These are phyloP conservation scores for Deinandra increscens DNA, from an alignment of 129 eudicot genomes.

Conservation along the genomic window DNA sequence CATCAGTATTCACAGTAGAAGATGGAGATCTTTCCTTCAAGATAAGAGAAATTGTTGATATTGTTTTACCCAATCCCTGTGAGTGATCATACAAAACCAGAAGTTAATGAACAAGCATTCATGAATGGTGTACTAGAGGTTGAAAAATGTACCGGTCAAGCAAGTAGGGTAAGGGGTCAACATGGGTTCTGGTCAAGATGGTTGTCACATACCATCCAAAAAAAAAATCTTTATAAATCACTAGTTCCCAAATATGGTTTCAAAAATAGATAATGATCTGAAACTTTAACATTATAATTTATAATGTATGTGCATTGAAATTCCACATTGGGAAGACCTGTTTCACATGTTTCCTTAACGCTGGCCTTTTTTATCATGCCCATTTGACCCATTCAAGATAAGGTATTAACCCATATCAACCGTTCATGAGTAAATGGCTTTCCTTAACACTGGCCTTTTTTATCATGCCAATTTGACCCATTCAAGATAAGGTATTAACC, in stretches of 20 bases:
- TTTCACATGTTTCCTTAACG: not conserved
- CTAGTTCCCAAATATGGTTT: not conserved
- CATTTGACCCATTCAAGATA: not conserved
- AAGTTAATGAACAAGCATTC: slow-evolving; percentile 5
- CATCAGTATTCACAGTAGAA: slow-evolving; percentile 29
- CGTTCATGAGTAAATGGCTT: not conserved
- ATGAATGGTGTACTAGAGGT: not conserved
- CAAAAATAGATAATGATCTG: not conserved
- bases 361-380: not conserved
- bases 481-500: not conserved
- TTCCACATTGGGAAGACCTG: not conserved
- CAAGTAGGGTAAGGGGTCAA: not conserved
- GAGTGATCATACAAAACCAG: slow-evolving; percentile 12
- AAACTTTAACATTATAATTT: not conserved
- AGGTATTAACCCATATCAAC: not conserved
- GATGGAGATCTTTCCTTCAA: slow-evolving; percentile 82
- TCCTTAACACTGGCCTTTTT: too few relatives aligned
- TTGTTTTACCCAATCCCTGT: slow-evolving; percentile 96
- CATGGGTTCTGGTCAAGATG: not conserved
- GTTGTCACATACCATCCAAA: not conserved
- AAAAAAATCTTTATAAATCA: not conserved
- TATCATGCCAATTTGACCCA: not conserved
- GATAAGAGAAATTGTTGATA: slow-evolving; percentile 93
- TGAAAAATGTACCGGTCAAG: not conserved
- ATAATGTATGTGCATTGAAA: not conserved